Evolutionary conservation across 2,329 filamentous ascomycete genomes (phyloP).

Genomic region (Teratosphaeria pseudoeucalypti): DNA sequence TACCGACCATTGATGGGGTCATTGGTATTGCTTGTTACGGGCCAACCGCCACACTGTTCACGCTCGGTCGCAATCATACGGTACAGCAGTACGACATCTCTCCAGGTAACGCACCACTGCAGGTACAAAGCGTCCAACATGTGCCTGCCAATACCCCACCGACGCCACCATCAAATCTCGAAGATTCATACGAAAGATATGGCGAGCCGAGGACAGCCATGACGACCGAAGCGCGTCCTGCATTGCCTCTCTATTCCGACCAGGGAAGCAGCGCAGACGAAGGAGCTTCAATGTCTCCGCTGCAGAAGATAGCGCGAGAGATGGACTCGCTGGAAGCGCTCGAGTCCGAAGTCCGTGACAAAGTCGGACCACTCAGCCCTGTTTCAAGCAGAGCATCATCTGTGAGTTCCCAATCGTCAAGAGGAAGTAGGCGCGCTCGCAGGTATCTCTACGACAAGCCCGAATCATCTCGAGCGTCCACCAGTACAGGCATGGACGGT

Average conservation of each 20-base stretch:
- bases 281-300: constrained; percentile 50
- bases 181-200: constrained; percentile 49
- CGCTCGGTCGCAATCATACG: constrained; percentile 74
- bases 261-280: constrained; percentile 71
- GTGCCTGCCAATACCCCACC: constrained; percentile 67
- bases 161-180: constrained; percentile 70
- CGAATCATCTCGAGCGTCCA: constrained; percentile 26
- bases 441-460: constrained; percentile 39
- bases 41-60: constrained; percentile 84
- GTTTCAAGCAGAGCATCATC: constrained; percentile 56
- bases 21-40: constrained; percentile 80
- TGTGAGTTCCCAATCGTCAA: constrained; percentile 43
- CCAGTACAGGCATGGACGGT: constrained; percentile 21
- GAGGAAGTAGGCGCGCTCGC: constrained; percentile 30
- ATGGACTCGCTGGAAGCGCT: constrained; percentile 52
- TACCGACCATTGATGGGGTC: constrained; percentile 75
- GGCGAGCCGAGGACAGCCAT: constrained; percentile 23
- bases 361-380: constrained; percentile 57
- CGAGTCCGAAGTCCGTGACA: constrained; percentile 43
- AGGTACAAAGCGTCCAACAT: constrained; percentile 84
- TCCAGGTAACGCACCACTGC: constrained; percentile 52
- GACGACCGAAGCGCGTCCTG: constrained; percentile 19
- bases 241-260: constrained; percentile 28
- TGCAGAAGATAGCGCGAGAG: constrained; percentile 65
- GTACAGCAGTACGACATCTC: constrained; percentile 95